Evolutionary conservation across 345 rosid species (phyloP), one percentile per base, ranked within the genome.

Genomic region (Populus pruinosa): DNA sequence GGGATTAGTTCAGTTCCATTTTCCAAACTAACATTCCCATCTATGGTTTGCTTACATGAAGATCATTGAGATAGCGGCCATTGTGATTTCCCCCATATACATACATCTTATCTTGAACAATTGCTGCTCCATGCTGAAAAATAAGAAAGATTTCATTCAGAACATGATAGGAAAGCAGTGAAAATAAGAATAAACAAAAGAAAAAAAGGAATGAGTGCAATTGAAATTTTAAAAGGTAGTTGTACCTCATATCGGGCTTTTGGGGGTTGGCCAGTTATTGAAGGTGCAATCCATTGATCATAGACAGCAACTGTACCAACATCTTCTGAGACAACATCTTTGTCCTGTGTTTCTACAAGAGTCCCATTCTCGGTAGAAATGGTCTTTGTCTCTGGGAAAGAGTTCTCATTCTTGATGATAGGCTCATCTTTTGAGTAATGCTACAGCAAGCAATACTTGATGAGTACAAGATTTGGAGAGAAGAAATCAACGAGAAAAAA

Each of bases 61-160:
- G 91, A 86, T 96, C 98, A 84, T 85, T 90, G 74, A 94, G 96
- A 84, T 96, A 94, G 69, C 98, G 98, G 18, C 99, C 99, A 82
- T 96, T 96, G 82, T 94, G 98, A 86, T 96, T 96, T 83, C 99
- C 99, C 76, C 97, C 99, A 81, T 81, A 90, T 77, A 96, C 69
- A 80, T 93, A 96, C 98, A 96, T 94, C 86, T 91, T 92, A 82
- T 96, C 98, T 77, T 89, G 92, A 85, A 96, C 76, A 79, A 90
- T 89, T 73, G 91, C 94, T 79, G 96, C 97, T 72, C 92, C 99
- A 84, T 96, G 99, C 99, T 96, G 92, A 59, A 80, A 81, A 67
- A 83, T 61, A 75, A 61, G 31, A 81, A 67, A 76, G 38, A 36
- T 31, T 69, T 61, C 74, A 76, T 50, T 83, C 64, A 83, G 80